phyloP scores from a whole-genome alignment of 768 basidiomycete genomes.

The Coprinopsis sp. region DNA sequence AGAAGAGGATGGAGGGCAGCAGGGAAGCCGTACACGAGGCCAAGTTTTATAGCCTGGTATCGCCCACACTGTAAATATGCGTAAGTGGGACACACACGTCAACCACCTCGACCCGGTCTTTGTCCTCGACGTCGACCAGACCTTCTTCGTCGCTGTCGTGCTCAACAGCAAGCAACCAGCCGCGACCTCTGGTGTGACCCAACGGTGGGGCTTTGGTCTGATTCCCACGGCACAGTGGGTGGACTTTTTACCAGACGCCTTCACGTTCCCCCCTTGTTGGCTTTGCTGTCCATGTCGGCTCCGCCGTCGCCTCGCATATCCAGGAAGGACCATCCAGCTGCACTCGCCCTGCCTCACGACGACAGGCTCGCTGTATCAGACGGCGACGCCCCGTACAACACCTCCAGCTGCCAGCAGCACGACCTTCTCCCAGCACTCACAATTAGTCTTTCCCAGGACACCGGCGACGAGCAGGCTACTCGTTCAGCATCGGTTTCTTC shows the following conservation, averaged over 20 bases:
- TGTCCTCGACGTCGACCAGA: no score
- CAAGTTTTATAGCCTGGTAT: no score
- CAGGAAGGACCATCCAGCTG: constrained; percentile 48
- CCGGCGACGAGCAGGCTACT: constrained; percentile 47
- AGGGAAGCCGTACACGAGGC: no score
- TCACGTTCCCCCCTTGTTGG: constrained; percentile 12
- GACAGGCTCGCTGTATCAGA: constrained; percentile 34
- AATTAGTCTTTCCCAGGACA: constrained; percentile 42
- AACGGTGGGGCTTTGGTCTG: no score
- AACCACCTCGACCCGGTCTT: no score
- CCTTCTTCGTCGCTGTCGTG: no score
- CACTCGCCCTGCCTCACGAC: constrained; percentile 43
- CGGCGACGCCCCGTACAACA: constrained; percentile 19
- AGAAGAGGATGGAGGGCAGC: no score
- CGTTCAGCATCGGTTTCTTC: constrained; percentile 75
- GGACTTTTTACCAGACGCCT: constrained; percentile 16
- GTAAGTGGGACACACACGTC: no score
- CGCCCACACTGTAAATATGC: no score
- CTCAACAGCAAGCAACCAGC: no score
- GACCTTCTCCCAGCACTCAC: constrained; percentile 32
- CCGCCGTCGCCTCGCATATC: constrained; percentile 36
- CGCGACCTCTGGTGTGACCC: no score
- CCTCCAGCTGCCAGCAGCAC: not conserved
- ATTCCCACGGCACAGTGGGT: no score
- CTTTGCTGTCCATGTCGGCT: constrained; percentile 37